phyloP scores from a whole-genome alignment of 495 filamentous ascomycete genomes.

The Penicillium paxilli region DNA sequence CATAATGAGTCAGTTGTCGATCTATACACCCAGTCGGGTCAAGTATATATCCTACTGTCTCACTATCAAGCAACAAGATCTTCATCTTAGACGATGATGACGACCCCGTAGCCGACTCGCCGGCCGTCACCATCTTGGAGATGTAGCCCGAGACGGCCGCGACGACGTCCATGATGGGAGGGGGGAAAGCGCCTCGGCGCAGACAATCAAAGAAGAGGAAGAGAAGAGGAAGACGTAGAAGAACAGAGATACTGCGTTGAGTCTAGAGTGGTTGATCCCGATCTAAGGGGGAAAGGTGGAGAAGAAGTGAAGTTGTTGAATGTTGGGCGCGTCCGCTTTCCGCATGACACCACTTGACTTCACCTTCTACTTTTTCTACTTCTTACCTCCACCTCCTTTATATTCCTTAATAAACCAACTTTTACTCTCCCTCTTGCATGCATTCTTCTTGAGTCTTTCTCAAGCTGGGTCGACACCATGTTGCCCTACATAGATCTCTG shows the following conservation, averaged over 20 bases:
- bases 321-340: slow-evolving; percentile 25
- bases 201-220: not conserved
- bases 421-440: not conserved
- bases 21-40: slow-evolving; percentile 3
- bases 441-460: slow-evolving; percentile 14
- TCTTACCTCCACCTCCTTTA: slow-evolving; percentile 61
- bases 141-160: slow-evolving; percentile 92
- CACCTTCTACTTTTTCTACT: slow-evolving; percentile 3
- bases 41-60: slow-evolving; percentile 67
- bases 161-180: slow-evolving; percentile 80
- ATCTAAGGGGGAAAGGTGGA: slow-evolving; percentile 22
- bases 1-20: slow-evolving; percentile 16
- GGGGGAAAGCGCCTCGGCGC: slow-evolving; percentile 14
- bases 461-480: slow-evolving; percentile 52
- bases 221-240: slow-evolving; percentile 1
- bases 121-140: slow-evolving; percentile 92
- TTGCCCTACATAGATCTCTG: slow-evolving; percentile 82
- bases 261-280: too few species aligned
- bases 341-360: slow-evolving; percentile 24
- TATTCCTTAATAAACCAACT: slow-evolving; percentile 53
- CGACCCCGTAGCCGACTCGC: slow-evolving; percentile 65
- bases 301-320: slow-evolving; percentile 22
- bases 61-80: slow-evolving; percentile 90
- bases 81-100: slow-evolving; percentile 96
- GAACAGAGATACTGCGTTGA: too few species aligned